phyloP scores from a whole-genome alignment of 768 basidiomycete genomes.

The Amanita rubescens region DNA sequence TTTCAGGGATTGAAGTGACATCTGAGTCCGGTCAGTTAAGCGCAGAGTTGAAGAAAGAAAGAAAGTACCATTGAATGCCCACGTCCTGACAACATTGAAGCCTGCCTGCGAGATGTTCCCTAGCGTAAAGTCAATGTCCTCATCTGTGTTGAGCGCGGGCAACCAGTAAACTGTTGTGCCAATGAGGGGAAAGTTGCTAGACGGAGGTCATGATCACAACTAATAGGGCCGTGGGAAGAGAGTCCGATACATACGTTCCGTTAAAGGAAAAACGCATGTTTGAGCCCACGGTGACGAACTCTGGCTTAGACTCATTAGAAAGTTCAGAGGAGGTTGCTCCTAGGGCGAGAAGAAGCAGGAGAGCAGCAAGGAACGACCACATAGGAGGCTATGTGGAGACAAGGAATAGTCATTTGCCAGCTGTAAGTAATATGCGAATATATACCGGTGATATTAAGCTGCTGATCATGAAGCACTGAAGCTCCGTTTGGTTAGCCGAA shows the following conservation, averaged over 20 bases:
- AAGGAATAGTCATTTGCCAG: no score
- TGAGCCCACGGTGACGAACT: constrained; percentile 35
- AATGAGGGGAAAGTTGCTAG: constrained; percentile 22
- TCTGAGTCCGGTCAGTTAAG: constrained; percentile 23
- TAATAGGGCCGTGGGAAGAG: neutral
- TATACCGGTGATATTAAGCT: neutral
- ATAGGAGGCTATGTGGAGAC: no score
- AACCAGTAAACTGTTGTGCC: constrained; percentile 69
- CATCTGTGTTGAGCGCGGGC: constrained; percentile 38
- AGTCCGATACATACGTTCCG: constrained; percentile 33
- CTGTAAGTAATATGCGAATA: neutral
- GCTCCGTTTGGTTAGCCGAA: neutral
- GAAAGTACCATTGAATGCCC: constrained; percentile 62
- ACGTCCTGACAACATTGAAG: constrained; percentile 54
- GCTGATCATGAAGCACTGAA: no score
- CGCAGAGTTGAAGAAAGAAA: neutral
- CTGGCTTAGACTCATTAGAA: constrained; percentile 15
- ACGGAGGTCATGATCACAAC: no score
- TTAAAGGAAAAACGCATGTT: constrained; percentile 44
- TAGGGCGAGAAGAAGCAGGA: constrained; percentile 15
- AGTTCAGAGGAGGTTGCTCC: neutral
- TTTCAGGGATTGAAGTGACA: constrained; percentile 40
- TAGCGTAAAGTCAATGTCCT: constrained; percentile 53
- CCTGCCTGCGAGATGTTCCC: constrained; percentile 49
- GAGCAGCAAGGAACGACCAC: constrained; percentile 13